phyloP scores from a whole-genome alignment of 164 flowering plant species.

The Malania oleifera region DNA sequence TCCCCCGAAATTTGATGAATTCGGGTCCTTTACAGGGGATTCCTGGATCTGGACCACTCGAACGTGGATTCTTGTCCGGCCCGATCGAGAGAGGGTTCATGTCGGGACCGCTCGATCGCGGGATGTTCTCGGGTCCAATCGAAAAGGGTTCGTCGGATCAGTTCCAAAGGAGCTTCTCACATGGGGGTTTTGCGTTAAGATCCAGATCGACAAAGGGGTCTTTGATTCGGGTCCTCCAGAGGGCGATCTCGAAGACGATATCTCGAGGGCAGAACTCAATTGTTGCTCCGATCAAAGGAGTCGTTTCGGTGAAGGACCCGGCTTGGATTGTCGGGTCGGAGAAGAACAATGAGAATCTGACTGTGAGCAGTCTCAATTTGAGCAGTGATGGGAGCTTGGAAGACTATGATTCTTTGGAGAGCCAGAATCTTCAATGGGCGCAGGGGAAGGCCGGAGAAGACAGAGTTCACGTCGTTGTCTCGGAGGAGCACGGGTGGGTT shows the following conservation, averaged over 20 bases:
- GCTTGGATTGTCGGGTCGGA: conserved; percentile 37
- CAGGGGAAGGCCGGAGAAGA: conserved; percentile 73
- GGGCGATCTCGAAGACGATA: conserved; percentile 45
- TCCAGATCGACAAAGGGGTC: conserved; percentile 32
- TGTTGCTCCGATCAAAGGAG: conserved; percentile 52
- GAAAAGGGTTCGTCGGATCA: conserved; percentile 36
- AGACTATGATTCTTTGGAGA: conserved; percentile 46
- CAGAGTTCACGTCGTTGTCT: conserved; percentile 56
- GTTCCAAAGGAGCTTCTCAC: conserved; percentile 48
- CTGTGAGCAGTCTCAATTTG: conserved; percentile 37
- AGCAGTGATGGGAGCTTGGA: conserved; percentile 59
- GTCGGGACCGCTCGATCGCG: conserved; percentile 51
- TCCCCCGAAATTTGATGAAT: conserved; percentile 12
- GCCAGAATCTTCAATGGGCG: conserved; percentile 69
- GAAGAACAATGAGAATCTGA: conserved; percentile 27
- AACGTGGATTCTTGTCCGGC: conserved; percentile 45
- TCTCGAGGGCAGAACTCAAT: conserved; percentile 47
- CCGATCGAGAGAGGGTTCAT: conserved; percentile 43
- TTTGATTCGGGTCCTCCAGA: conserved; percentile 29
- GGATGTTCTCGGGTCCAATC: conserved; percentile 47
- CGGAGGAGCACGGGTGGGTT: conserved; percentile 62
- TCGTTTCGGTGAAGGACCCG: conserved; percentile 23
- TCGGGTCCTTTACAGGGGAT: conserved; percentile 22
- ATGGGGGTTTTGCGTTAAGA: conserved; percentile 30
- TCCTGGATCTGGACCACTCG: conserved; percentile 40